These are phyloP conservation scores for Cladosporium sp. DNA, from an alignment of 2,329 filamentous ascomycete genomes.

Conservation along the genomic window DNA sequence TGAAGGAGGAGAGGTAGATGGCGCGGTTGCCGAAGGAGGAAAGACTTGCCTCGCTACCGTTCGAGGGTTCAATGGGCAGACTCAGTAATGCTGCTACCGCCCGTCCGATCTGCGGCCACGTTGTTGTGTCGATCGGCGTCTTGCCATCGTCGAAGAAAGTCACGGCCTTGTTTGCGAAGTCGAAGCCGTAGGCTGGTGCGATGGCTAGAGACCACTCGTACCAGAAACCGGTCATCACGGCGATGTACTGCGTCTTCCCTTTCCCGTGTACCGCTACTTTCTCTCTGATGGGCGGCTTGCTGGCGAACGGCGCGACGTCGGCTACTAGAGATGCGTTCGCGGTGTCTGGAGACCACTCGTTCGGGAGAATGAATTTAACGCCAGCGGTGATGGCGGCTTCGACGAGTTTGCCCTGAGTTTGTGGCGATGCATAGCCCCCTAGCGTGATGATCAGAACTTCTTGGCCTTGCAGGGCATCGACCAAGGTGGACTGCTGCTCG, in stretches of 20 bases:
- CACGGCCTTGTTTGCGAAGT: constrained; percentile 28
- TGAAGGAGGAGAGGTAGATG: constrained; percentile 55
- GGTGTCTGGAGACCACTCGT: constrained; percentile 32
- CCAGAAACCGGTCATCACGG: constrained; percentile 26
- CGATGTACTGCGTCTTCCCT: constrained; percentile 23
- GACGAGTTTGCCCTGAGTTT: constrained; percentile 30
- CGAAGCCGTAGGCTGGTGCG: constrained; percentile 33
- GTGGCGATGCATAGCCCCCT: constrained; percentile 24
- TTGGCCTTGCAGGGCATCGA: constrained; percentile 34
- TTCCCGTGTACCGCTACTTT: constrained; percentile 22
- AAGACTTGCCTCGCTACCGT: constrained; percentile 37
- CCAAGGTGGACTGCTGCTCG: constrained; percentile 35
- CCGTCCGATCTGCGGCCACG: constrained; percentile 53
- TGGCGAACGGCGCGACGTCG: constrained; percentile 20
- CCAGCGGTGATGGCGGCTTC: constrained; percentile 33
- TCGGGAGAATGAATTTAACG: constrained; percentile 38
- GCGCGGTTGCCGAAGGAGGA: constrained; percentile 45
- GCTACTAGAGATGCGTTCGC: constrained; percentile 21
- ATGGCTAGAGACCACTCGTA: constrained; percentile 36
- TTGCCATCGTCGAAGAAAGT: constrained; percentile 53
- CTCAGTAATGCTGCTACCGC: constrained; percentile 47
- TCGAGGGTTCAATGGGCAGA: constrained; percentile 34
- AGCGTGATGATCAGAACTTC: constrained; percentile 40
- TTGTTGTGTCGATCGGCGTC: constrained; percentile 53
- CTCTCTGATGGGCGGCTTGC: constrained; percentile 16